phyloP scores from a whole-genome alignment of 768 basidiomycete genomes.

The Tulasnella sp. region DNA sequence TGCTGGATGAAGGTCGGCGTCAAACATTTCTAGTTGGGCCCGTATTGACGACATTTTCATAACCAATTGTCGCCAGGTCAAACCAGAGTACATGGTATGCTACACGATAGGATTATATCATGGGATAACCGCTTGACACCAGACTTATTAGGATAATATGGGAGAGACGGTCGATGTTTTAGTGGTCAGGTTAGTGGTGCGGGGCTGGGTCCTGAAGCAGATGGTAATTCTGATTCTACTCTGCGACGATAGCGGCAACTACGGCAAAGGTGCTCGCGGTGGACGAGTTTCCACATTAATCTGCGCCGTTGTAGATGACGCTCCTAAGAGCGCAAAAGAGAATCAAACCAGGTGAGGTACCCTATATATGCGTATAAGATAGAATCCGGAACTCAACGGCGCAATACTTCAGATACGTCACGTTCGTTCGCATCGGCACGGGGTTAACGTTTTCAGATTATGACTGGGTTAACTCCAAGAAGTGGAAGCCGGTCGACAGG shows the following conservation, averaged over 20 bases:
- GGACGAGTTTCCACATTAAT: conserved; percentile 85
- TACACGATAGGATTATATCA: neutral
- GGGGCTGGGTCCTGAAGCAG: conserved; percentile 30
- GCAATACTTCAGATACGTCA: conserved; percentile 50
- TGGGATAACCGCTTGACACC: no score
- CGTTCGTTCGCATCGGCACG: conserved; percentile 83
- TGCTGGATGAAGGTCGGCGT: conserved; percentile 80
- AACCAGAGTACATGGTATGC: conserved; percentile 76
- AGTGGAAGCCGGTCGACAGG: conserved; percentile 74
- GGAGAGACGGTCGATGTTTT: conserved; percentile 88
- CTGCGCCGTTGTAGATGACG: conserved; percentile 78
- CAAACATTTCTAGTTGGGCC: no score
- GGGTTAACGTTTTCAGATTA: conserved; percentile 83
- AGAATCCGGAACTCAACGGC: neutral
- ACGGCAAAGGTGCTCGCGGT: conserved; percentile 74
- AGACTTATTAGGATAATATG: conserved; percentile 69
- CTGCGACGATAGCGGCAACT: conserved; percentile 51
- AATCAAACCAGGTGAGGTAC: neutral
- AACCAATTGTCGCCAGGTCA: conserved; percentile 39
- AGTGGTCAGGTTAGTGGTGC: conserved; percentile 40
- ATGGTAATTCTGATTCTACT: conserved; percentile 24
- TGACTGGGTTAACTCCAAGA: conserved; percentile 67
- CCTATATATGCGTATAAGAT: neutral
- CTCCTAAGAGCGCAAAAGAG: conserved; percentile 29
- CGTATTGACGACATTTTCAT: neutral